Percentiles rank a stretch among this genome's conserved stretches.
These are phyloP conservation scores for Ascodesmis nigricans DNA, from an alignment of 495 filamentous ascomycete genomes.

Conservation along the genomic window DNA sequence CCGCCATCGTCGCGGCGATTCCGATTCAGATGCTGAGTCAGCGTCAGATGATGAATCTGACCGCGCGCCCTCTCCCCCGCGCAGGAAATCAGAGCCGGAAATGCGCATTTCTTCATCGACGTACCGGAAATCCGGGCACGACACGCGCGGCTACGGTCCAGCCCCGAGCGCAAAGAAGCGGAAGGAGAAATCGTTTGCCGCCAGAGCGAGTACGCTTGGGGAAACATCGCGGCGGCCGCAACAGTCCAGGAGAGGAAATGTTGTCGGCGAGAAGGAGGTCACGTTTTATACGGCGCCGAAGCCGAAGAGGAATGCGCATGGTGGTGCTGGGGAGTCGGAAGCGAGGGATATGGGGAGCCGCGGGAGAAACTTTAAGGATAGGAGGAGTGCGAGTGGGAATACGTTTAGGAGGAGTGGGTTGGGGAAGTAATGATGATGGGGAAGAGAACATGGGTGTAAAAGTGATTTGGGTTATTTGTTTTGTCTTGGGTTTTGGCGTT, in stretches of 20 bases:
- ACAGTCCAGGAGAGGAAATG: conserved; percentile 28
- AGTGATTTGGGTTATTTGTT: neutral
- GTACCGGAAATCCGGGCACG: conserved; percentile 34
- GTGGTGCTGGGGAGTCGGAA: conserved; percentile 10
- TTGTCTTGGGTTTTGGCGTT: too few relatives aligned
- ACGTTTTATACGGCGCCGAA: conserved; percentile 50
- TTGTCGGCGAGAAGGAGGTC: conserved; percentile 65
- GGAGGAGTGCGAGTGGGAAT: conserved; percentile 53
- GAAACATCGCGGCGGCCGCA: conserved; percentile 7
- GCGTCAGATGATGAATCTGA: conserved; percentile 11
- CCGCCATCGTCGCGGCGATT: conserved; percentile 3
- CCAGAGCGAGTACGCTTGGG: conserved; percentile 35
- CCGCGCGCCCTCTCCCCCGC: neutral
- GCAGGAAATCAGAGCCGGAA: conserved; percentile 20
- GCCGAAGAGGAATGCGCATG: conserved; percentile 30
- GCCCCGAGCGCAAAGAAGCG: conserved; percentile 26
- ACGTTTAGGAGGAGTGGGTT: conserved; percentile 30
- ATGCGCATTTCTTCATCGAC: conserved; percentile 50
- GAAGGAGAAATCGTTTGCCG: conserved; percentile 46
- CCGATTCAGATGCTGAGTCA: conserved; percentile 9
- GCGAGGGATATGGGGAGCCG: conserved; percentile 14
- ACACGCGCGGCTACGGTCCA: conserved; percentile 20
- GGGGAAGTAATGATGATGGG: conserved; percentile 8
- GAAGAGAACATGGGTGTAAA: conserved; percentile 3
- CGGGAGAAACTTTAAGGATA: conserved; percentile 27